Conservation (phyloP, 176 grass and related monocot genomes). For the Cenchrus fungigraminus region DNA sequence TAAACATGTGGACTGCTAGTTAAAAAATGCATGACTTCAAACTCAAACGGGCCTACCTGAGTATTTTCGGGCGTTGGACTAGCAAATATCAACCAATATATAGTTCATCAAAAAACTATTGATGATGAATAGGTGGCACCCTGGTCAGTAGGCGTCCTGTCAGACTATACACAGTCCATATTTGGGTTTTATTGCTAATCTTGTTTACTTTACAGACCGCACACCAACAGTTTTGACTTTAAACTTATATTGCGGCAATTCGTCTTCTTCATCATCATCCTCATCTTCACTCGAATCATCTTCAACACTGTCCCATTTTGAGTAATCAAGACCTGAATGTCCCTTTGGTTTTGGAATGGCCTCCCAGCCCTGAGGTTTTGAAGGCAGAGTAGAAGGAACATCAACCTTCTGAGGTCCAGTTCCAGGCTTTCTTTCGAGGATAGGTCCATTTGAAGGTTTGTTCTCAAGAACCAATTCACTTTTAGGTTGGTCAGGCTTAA, state of each 20-base stretch:
- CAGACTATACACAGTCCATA: conserved; percentile 24
- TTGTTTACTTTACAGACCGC: conserved; percentile 66
- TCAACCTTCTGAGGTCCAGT: conserved; percentile 34
- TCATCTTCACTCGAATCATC: conserved; percentile 86
- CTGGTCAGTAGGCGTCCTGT: conserved; percentile 20
- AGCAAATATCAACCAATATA: not conserved
- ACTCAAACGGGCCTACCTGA: conserved; percentile 29
- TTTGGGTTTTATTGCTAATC: conserved; percentile 4
- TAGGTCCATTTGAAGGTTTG: conserved; percentile 15
- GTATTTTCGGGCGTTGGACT: not conserved
- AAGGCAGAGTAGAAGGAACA: conserved; percentile 2
- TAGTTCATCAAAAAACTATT: not conserved
- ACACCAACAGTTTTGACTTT: conserved; percentile 81
- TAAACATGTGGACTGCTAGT: not conserved
- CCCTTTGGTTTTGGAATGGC: conserved; percentile 86
- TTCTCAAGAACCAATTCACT: not conserved
- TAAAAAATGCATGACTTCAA: not conserved
- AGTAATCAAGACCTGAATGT: conserved; percentile 92
- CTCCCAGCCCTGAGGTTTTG: conserved; percentile 61
- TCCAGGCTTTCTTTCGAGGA: conserved; percentile 26
- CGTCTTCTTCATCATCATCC: conserved; percentile 71
- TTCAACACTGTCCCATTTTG: conserved; percentile 89
- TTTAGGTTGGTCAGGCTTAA: conserved; percentile 28
- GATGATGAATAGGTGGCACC: not conserved
- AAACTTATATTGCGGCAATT: conserved; percentile 75